Conservation (phyloP, 306 rosid species). For the Aeschynomene evenia region DNA sequence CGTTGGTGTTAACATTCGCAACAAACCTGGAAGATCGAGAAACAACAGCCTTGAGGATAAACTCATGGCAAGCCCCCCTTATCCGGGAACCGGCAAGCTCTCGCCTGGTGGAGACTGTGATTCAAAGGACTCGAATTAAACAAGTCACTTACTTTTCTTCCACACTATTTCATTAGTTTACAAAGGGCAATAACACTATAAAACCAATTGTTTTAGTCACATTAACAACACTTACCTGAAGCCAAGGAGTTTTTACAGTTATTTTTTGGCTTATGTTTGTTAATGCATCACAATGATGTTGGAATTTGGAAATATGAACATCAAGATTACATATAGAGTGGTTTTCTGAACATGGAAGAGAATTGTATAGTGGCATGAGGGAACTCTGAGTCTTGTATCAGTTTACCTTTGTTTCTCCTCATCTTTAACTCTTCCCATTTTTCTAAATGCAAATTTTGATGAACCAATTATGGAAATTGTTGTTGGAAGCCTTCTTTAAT, state of each 20-base stretch:
- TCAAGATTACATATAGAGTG: slow-evolving; percentile 14
- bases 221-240: slow-evolving; percentile 14
- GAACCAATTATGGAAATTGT: slow-evolving; percentile 9
- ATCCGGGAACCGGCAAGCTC: not conserved
- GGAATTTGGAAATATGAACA: slow-evolving; percentile 16
- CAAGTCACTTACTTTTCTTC: slow-evolving; percentile 12
- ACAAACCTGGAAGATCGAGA: slow-evolving; percentile 46
- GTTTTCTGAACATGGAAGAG: slow-evolving; percentile 24
- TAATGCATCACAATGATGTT: not conserved
- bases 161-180: slow-evolving; percentile 2
- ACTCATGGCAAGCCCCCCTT: slow-evolving; percentile 2
- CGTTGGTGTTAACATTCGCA: slow-evolving; percentile 47
- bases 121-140: slow-evolving; percentile 20
- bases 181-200: not conserved
- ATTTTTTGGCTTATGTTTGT: slow-evolving; percentile 25
- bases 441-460: slow-evolving; percentile 17
- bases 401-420: not conserved
- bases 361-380: slow-evolving; percentile 18
- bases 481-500: not conserved
- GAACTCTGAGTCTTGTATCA: not conserved
- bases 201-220: slow-evolving; percentile 9
- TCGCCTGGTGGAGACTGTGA: not conserved
- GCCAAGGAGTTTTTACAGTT: slow-evolving; percentile 25
- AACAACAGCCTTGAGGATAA: slow-evolving; percentile 22
- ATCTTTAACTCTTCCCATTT: not conserved